Evolutionary conservation across 139 green algal species (phyloP), one percentile per base, ranked within the genome.

Genomic region (Marvania coccoides): DNA sequence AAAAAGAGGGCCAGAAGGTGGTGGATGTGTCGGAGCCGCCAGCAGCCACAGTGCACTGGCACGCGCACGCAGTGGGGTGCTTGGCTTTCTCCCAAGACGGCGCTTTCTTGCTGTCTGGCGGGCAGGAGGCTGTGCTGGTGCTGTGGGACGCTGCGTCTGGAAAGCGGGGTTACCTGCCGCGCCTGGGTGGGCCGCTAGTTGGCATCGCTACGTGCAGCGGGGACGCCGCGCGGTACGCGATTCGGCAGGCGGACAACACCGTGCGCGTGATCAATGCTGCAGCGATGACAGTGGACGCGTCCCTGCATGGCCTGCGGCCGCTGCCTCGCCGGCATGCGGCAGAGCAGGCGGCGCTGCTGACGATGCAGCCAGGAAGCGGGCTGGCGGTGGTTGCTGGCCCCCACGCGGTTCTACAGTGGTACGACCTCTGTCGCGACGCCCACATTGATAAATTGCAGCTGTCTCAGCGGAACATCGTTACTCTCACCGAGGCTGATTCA

Each of bases 11-110:
- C 37, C 29, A 26, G 26, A n/a, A 37, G 33, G 33, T 23, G 57
- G 57, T n/a, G 15, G 47, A 47, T 47, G 24, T 51, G 13, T 39
- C 15, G 26, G 47, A 47, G 14, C 58, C 67, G 13, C 58, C 58
- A 12, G 40, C 58, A 5, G 31, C 80, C 13, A 93, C 87, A 0
- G 40, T 89, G 72, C 90, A 97, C 81, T 97, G 90, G 90, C 90
- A 97, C 63, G 71, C 90, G 6, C 42, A 78, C 24, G 58, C 81
- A 2, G 88, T 97, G 26, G 70, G 73, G 3, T 75, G 47, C 19
- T 56, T 97, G 24, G 54, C 63, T 38, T 97, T 96, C 74, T 86
- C 73, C 47, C 19, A 28, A 7, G 90, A 97, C 46, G 82, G 81
- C 7, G 47, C 62, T 5, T 81, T 88, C 59, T 77, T 97, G 47